Evolutionary conservation across 2,329 filamentous ascomycete genomes (phyloP).

Genomic region (Diplodia mutila): DNA sequence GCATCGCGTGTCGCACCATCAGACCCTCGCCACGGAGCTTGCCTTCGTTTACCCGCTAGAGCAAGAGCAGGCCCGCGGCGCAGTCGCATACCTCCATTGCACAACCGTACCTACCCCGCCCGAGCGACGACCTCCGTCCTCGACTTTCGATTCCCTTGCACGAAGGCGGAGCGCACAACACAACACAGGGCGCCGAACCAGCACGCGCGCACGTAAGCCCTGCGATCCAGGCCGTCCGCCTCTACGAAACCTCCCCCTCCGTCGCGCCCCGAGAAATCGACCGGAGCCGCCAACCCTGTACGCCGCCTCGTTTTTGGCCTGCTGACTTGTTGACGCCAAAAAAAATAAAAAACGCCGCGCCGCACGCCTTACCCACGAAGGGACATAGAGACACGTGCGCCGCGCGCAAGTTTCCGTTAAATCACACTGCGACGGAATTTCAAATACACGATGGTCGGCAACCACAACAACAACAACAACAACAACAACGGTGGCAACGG

Average conservation of each 20-base stretch:
- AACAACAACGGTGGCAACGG: slow-evolving; percentile 15
- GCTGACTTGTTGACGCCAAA: neutral
- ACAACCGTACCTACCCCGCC: neutral
- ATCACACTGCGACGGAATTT: neutral
- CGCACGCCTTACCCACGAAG: neutral
- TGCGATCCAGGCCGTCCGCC: neutral
- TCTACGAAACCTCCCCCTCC: neutral
- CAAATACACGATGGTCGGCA: neutral
- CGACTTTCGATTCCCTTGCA: neutral
- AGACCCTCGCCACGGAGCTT: neutral
- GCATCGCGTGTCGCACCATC: neutral
- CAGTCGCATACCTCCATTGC: neutral
- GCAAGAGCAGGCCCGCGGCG: neutral
- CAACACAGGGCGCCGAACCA: neutral
- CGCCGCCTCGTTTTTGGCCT: neutral
- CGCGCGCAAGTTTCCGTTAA: neutral
- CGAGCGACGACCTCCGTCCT: neutral
- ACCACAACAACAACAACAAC: neutral
- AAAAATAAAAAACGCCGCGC: neutral
- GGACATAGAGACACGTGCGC: neutral
- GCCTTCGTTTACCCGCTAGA: neutral
- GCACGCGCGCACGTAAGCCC: neutral
- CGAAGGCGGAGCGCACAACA: neutral
- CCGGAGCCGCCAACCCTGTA: neutral
- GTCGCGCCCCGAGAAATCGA: neutral